These are phyloP conservation scores for Amanita pseudoporphyria DNA, from an alignment of 768 basidiomycete species.

Conservation along the genomic window DNA sequence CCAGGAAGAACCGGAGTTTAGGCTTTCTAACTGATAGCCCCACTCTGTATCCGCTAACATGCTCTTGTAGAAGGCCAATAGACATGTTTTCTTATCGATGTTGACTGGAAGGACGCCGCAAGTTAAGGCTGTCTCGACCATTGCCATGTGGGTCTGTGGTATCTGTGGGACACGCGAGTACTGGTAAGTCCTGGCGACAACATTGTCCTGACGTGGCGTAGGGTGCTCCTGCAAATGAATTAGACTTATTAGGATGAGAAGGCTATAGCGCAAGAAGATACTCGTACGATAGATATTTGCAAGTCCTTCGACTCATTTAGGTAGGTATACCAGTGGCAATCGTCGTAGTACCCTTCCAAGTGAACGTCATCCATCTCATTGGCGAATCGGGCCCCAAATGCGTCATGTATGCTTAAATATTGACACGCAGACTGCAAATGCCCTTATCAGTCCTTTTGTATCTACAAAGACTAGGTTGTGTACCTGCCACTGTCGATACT, in stretches of 20 bases:
- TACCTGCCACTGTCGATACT: constrained; percentile 1
- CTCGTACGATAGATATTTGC: background rate
- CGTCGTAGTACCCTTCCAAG: background rate
- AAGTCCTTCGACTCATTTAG: background rate
- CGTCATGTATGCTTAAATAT: background rate
- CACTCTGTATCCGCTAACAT: constrained; percentile 2
- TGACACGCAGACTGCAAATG: background rate
- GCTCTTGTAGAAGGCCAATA: constrained; percentile 4
- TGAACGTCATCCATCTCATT: background rate
- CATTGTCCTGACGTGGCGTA: background rate
- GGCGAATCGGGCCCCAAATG: constrained; percentile 1
- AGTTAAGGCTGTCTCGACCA: background rate
- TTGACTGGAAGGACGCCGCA: background rate
- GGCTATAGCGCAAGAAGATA: background rate
- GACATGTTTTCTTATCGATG: background rate
- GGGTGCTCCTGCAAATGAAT: background rate
- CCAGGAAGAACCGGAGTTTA: background rate
- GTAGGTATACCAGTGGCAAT: constrained; percentile 2
- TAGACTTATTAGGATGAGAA: background rate
- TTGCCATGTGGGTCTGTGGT: background rate
- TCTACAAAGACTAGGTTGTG: background rate
- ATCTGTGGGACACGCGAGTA: background rate
- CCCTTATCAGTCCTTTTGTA: background rate
- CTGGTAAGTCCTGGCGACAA: background rate
- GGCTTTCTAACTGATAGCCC: background rate